phyloP scores from a whole-genome alignment of 2,329 filamentous ascomycete genomes.

The Exophiala dermatitidis region DNA sequence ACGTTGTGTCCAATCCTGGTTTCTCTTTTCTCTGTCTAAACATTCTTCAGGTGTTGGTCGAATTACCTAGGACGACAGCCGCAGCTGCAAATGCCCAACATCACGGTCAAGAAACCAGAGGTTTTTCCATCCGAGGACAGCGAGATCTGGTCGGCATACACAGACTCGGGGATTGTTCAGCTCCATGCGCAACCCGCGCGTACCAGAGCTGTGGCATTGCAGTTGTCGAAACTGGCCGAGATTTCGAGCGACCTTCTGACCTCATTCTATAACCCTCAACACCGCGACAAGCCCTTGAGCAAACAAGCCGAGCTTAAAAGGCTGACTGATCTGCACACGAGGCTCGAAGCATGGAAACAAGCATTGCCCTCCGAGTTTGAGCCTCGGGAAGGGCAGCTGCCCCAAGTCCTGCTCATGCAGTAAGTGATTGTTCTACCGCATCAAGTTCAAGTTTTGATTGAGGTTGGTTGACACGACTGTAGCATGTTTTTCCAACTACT shows the following conservation, averaged over 20 bases:
- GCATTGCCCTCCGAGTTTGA: conserved; percentile 80
- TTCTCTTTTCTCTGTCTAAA: conserved; percentile 17
- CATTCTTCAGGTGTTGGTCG: conserved; percentile 65
- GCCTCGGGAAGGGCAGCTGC: conserved; percentile 78
- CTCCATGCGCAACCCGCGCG: conserved; percentile 70
- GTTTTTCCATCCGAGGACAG: conserved; percentile 85
- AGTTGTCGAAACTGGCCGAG: conserved; percentile 77
- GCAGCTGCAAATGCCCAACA: conserved; percentile 70
- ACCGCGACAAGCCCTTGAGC: conserved; percentile 55
- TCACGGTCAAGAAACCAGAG: conserved; percentile 80
- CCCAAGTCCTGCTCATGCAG: conserved; percentile 79
- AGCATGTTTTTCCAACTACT: conserved; percentile 98
- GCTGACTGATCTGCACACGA: conserved; percentile 81
- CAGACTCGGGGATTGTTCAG: conserved; percentile 69
- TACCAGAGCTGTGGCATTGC: conserved; percentile 72
- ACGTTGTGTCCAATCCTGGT: conserved; percentile 23
- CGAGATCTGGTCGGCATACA: conserved; percentile 79
- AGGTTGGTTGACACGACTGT: conserved; percentile 5
- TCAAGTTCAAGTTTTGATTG: neutral
- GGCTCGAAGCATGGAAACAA: conserved; percentile 82
- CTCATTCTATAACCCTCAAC: conserved; percentile 80
- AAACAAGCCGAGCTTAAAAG: conserved; percentile 85
- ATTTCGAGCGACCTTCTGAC: conserved; percentile 86
- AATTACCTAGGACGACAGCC: conserved; percentile 91
- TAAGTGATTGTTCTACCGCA: conserved; percentile 45